Evolutionary conservation across 768 basidiomycete species (phyloP), one percentile per base, ranked within the genome.

Genomic region (Crepidotus variabilis): DNA sequence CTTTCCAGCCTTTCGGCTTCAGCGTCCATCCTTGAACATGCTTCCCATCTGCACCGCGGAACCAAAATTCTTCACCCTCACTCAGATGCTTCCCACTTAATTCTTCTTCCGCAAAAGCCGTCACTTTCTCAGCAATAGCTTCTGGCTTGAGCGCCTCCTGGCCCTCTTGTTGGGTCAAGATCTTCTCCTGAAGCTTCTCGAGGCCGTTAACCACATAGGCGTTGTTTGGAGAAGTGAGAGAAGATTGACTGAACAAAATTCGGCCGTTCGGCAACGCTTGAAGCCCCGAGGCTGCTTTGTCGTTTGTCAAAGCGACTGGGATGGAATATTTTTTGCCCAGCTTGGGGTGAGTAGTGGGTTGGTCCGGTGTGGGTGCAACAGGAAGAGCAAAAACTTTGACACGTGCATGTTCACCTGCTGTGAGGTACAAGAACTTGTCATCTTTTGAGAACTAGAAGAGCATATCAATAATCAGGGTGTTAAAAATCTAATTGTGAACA

Each of bases 21-120:
- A 94, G 60, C 13, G 85, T 74, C 88, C 88, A 98, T 5, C 92
- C 94, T 47, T 97, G 94, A 14, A 98, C 85, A 28, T 82, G 65
- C 67, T 80, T 82, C 9, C 83, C 81, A 61, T 87, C 72, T 2
- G 90, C 91, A 9, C 96, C 96, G 57, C 84, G 81, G 75, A 97
- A 98, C 85, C 87, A 93, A 65, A 98, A 91, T 56, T 91, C 85
- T 63, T 95, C 87, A 13, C 88, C 90, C 7, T 69, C 64, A 55
- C 75, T 73, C 36, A 96, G 75, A 21, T 71, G 55, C 69, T 88
- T 92, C 7, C 72, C 79, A 50, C 78, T 70, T 50, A 94, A 69
- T 6, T 76, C 77, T 8, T 75, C 67, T 43, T 74, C 76, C 0
- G 88, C 80, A 68, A 96, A 86, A 36, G 71, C 63, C 2, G 95